Conservation (phyloP, 169 alveolate genomes). For the Fabrea salina region DNA sequence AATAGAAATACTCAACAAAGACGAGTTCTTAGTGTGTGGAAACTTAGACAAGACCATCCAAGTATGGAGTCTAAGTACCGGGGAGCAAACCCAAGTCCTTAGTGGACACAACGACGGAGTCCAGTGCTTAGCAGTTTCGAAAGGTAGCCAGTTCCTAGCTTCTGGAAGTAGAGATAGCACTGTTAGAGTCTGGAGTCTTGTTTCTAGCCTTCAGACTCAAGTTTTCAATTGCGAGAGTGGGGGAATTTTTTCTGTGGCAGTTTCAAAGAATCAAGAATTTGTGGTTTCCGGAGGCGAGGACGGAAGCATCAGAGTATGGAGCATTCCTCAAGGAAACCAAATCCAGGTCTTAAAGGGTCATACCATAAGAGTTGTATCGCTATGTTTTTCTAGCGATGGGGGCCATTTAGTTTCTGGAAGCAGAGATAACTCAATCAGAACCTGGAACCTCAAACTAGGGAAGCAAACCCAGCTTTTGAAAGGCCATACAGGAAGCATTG, state of each 20-base stretch:
- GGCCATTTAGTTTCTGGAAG: background rate
- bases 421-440: slow-evolving; percentile 24
- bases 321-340: too few relatives aligned
- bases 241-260: too few relatives aligned
- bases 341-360: too few relatives aligned
- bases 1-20: background rate
- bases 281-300: background rate
- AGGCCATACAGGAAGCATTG: slow-evolving; percentile 14
- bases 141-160: background rate
- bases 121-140: background rate
- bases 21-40: background rate
- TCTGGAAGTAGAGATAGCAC: background rate
- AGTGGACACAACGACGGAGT: background rate
- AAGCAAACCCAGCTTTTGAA: background rate
- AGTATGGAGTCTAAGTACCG: background rate
- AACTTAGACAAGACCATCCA: background rate
- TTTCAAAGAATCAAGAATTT: background rate
- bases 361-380: too few relatives aligned
- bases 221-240: too few relatives aligned
- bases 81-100: too few relatives aligned
- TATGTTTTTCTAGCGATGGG: too few relatives aligned
- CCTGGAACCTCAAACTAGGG: background rate
- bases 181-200: background rate
- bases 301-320: slow-evolving; percentile 5
- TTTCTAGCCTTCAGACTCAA: too few relatives aligned